phyloP scores from a whole-genome alignment of 2,329 filamentous ascomycete genomes.

The Dactylonectria macrodidyma region DNA sequence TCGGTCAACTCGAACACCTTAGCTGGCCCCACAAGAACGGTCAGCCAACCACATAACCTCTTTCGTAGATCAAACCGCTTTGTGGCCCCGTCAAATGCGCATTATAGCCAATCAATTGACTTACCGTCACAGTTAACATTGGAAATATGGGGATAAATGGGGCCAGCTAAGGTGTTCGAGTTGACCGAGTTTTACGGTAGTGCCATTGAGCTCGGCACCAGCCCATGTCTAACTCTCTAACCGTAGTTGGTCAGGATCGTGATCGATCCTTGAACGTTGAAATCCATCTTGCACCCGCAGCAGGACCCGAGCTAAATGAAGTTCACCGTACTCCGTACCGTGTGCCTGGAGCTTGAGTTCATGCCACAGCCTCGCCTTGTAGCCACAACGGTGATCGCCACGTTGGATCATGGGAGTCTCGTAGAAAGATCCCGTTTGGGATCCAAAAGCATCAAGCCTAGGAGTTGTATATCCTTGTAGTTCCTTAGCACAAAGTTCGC shows the following conservation, averaged over 20 bases:
- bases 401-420: constrained; percentile 27
- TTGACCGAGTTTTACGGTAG: too few species aligned
- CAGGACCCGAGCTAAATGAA: constrained; percentile 23
- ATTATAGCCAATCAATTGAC: too few species aligned
- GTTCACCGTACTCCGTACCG: constrained; percentile 28
- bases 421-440: constrained; percentile 9
- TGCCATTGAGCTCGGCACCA: not conserved
- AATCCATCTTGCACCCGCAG: not conserved
- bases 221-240: not conserved
- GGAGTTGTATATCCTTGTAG: constrained; percentile 33
- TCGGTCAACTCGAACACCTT: too few species aligned
- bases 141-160: too few species aligned
- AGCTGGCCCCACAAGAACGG: too few species aligned
- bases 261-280: constrained; percentile 23
- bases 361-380: constrained; percentile 31
- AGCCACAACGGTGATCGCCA: constrained; percentile 32
- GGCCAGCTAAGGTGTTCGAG: too few species aligned
- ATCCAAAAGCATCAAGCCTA: constrained; percentile 22
- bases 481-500: constrained; percentile 24
- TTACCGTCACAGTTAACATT: too few species aligned
- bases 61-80: too few species aligned
- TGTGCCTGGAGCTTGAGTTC: constrained; percentile 17
- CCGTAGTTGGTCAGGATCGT: not conserved
- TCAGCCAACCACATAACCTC: too few species aligned
- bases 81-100: too few species aligned